phyloP scores from a whole-genome alignment of 2,329 filamentous ascomycete genomes.

The Bipolaris sorokiniana region DNA sequence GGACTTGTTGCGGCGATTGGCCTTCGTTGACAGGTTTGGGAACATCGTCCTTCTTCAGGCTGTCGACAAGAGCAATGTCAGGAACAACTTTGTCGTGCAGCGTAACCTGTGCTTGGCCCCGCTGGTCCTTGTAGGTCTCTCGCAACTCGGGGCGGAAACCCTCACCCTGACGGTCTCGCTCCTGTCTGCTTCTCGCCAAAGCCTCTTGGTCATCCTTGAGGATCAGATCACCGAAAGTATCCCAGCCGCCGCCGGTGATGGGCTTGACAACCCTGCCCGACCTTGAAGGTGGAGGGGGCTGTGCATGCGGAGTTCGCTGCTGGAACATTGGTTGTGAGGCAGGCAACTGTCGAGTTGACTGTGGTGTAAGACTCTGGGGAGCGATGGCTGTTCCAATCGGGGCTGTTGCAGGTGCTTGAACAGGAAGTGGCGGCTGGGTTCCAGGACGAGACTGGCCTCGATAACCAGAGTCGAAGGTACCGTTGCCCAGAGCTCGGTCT shows the following conservation, averaged over 20 bases:
- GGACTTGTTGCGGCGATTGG: conserved; percentile 28
- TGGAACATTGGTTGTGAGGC: conserved; percentile 31
- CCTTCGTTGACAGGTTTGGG: conserved; percentile 32
- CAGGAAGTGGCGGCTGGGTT: conserved; percentile 35
- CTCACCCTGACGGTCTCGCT: conserved; percentile 37
- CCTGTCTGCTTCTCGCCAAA: conserved; percentile 32
- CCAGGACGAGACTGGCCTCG: conserved; percentile 53
- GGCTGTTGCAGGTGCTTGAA: conserved; percentile 33
- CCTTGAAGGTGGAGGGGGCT: conserved; percentile 21
- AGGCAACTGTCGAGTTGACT: conserved; percentile 26
- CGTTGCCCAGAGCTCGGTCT: conserved; percentile 76
- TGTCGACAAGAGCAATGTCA: conserved; percentile 18
- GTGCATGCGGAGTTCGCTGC: conserved; percentile 23
- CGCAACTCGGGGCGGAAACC: conserved; percentile 41
- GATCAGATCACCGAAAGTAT: conserved; percentile 41
- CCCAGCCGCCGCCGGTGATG: conserved; percentile 40
- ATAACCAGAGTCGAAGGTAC: conserved; percentile 72
- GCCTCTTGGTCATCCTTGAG: conserved; percentile 37
- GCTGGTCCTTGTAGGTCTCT: conserved; percentile 42
- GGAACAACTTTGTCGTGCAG: conserved; percentile 36
- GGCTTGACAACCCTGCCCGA: conserved; percentile 39
- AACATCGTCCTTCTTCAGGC: conserved; percentile 36
- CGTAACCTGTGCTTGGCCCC: conserved; percentile 39
- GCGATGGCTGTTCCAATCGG: conserved; percentile 33
- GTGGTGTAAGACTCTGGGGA: conserved; percentile 22